These are phyloP conservation scores for Gaeumannomyces tritici DNA, from an alignment of 2,329 filamentous ascomycete species.

Conservation along the genomic window DNA sequence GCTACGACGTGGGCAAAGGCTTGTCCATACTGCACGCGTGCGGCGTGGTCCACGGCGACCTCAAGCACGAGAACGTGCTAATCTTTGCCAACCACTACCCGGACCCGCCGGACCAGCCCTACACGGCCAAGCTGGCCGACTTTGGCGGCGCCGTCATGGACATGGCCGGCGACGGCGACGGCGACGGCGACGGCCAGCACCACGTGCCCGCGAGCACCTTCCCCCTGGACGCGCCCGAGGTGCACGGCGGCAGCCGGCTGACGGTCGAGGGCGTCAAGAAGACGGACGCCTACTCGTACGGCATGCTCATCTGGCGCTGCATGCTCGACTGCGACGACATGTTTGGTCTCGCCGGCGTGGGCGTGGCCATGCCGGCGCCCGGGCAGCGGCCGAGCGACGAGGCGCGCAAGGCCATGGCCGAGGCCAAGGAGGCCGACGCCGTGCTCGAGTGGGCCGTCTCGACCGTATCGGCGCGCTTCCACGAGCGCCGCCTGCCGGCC, in stretches of 20 bases:
- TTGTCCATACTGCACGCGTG: slow-evolving; percentile 6
- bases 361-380: neutral
- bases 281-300: slow-evolving; percentile 10
- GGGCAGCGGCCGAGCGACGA: neutral
- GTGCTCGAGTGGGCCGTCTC: slow-evolving; percentile 8
- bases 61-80: slow-evolving; percentile 8
- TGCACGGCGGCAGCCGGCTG: neutral
- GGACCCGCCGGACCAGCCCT: slow-evolving; percentile 7
- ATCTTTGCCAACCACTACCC: slow-evolving; percentile 12
- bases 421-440: slow-evolving; percentile 7
- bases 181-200: neutral
- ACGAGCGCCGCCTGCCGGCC: neutral
- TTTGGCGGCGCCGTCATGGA: slow-evolving; percentile 11
- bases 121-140: slow-evolving; percentile 9
- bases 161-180: slow-evolving; percentile 2
- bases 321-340: slow-evolving; percentile 9
- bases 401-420: slow-evolving; percentile 1
- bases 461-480: slow-evolving; percentile 5
- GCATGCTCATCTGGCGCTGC: slow-evolving; percentile 11
- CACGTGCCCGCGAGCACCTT: slow-evolving; percentile 8
- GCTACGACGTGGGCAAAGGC: slow-evolving; percentile 9
- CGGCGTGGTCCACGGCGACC: slow-evolving; percentile 7
- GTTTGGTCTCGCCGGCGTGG: neutral
- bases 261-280: slow-evolving; percentile 6
- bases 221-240: slow-evolving; percentile 9